Base-by-base conservation (phyloP, 257 asterid genomes). In the Pogostemon cablin region DNA sequence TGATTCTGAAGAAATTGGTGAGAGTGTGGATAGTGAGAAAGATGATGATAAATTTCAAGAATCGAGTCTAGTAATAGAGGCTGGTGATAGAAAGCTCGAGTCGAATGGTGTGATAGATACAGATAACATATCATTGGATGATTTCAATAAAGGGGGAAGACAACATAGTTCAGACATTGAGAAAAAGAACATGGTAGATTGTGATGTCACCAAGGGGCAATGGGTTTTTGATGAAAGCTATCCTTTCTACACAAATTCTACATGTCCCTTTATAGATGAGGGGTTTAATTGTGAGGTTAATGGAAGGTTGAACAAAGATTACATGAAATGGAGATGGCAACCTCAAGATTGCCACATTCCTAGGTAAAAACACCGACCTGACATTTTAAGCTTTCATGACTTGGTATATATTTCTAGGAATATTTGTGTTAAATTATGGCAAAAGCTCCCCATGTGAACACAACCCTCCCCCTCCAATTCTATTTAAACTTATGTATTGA, bases 271-370 rank as follows among this genome's bases (percentile, higher is more conserved):
- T 56, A 87, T 93, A 72, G 98, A 93, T 70, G 99, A 93, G 79
- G 99, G 99, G 39, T 93, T 93, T 81, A 81, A 76, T 41, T 93
- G 98, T 77, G 80, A 79, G 82, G 77, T 69, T 25, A 93, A 93
- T 81, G 99, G 98, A 25, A 89, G 96, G 64, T 63, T 74, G 69
- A 91, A 91, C 61, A 84, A 61, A 54, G 86, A 76, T 65, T 93
- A 87, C 81, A 84, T 83, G 96, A 93, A 86, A 77, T 93, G 99
- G 98, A 87, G 96, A 72, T 93, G 99, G 99, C 92, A 83, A 67
- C 96, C 99, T 73, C 86, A 65, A 46, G 85, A 83, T 79, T 93
- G 99, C 79, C 79, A 85, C 77, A 55, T 95, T 82, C 97, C 96
- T 53, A 89, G 96, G 98, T 93, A 25, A 84, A 66, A 49, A n/a